Base-by-base conservation (phyloP, 2,329 filamentous ascomycete species). In the Emmonsiellopsis sp. region DNA sequence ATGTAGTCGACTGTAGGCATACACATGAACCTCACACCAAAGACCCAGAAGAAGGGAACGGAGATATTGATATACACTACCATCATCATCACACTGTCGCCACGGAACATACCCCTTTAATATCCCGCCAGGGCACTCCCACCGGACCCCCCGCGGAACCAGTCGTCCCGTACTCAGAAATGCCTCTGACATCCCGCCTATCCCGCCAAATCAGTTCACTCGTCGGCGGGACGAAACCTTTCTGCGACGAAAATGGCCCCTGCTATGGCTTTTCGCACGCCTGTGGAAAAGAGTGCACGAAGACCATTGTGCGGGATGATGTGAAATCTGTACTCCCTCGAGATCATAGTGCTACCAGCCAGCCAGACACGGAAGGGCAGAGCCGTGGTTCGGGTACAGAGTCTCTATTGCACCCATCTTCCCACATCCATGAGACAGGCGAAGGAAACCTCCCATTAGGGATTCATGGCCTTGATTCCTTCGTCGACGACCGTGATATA, bases 221-320 rank as follows among this genome's bases (percentile, higher is more conserved):
- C n/a, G 55, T 58, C 14, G 53, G 53, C 33, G 52, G 45, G 2
- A 50, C 49, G 34, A 57, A 58, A 31, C 36, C 54, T 2, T 43
- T 51, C 13, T 84, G 82, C 58, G 78, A 82, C 56, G 75, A 79
- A 52, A 69, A 76, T 51, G 81, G 80, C 0, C 78, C 80, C 14
- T 85, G 82, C 58, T 80, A 79, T 59, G 82, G 82, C 0, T 79
- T 79, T 58, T 81, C 79, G 2, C 79, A 84, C 58, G 75, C 79
- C 0, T 85, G 82, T 60, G 81, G 81, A 1, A 71, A 73, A 27
- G 80, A 84, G 55, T 84, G 82, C 64, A 79, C 80, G 60, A 81
- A 79, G 63, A 64, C 69, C 3, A 61, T 68, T 14, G 58, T 58
- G 33, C 60, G 63, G 42, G 62, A 59, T 43, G 56, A 52, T 40